Evolutionary conservation across 495 filamentous ascomycete species (phyloP), one percentile per base, ranked within the genome.

Genomic region (Chaetomium fimeti): DNA sequence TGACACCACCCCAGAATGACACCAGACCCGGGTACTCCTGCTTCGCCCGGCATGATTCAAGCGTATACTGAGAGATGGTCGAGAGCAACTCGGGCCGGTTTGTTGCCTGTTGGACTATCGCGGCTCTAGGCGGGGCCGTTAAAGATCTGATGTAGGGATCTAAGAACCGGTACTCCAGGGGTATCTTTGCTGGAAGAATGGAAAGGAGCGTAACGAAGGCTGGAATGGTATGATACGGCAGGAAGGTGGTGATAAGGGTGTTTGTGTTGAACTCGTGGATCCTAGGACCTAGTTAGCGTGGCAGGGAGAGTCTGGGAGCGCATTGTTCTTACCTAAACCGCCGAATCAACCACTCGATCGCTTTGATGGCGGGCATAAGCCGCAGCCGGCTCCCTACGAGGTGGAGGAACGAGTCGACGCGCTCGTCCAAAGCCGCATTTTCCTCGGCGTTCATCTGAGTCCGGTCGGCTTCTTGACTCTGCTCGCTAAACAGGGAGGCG

Each of bases 301-400:
- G 6, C 48, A 27, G n/a, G 58, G 59, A 40, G 47, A 0, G 49
- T 42, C 11, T 11, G 57, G 51, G 24, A 22, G 1, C 40, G 20
- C 20, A 61, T 47, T 22, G 67, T n/a, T 36, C 83, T 29, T 79
- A 97, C 93, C 91, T 84, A 66, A 98, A 99, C 63, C 92, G 83
- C 70, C 94, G 81, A 36, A 99, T 82, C 25, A 97, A 82, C 94
- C 94, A 99, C 78, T 99, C 95, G 38, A 97, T 80, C 5, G 92
- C 90, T 69, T 93, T 96, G 16, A 94, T 83, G 2, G 90, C 91
- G 18, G 93, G 92, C 73, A 86, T 91, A 48, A 99, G 79, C 29
- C 91, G 82, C 43, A 99, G 67, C 53, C 88, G 82, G n/a, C 85
- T 84, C 25, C 89, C 86, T 15, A 90, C 85, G 9, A 97, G 79